A percentile compares a stretch with the other conserved stretches of the same genome.
These are phyloP conservation scores for Metschnikowia borealis DNA, from an alignment of 805 yeast genomes.

Conservation along the genomic window DNA sequence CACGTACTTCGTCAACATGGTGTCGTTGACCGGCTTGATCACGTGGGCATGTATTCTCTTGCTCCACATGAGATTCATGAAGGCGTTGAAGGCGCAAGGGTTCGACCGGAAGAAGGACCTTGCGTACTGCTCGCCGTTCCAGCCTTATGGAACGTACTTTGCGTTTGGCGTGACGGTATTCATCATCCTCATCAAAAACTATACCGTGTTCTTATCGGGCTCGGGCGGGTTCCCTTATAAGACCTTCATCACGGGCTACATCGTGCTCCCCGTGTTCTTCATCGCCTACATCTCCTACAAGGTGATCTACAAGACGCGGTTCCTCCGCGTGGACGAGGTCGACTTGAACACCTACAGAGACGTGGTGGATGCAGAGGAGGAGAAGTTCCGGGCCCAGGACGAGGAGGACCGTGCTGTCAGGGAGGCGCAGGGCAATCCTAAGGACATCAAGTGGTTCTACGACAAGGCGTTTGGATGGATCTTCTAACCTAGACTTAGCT, in stretches of 20 bases:
- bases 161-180: slow-evolving; percentile 52
- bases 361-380: slow-evolving; percentile 52
- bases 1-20: slow-evolving; percentile 69
- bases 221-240: slow-evolving; percentile 43
- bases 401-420: slow-evolving; percentile 32
- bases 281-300: slow-evolving; percentile 58
- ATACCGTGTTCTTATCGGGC: slow-evolving; percentile 61
- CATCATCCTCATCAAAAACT: slow-evolving; percentile 57
- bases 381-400: slow-evolving; percentile 31
- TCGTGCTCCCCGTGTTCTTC: slow-evolving; percentile 64
- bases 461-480: slow-evolving; percentile 48
- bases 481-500: slow-evolving; percentile 25
- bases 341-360: slow-evolving; percentile 58
- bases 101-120: slow-evolving; percentile 48
- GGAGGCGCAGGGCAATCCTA: slow-evolving; percentile 42
- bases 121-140: slow-evolving; percentile 61
- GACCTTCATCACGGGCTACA: slow-evolving; percentile 71
- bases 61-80: slow-evolving; percentile 62
- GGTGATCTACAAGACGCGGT: slow-evolving; percentile 45
- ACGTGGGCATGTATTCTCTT: slow-evolving; percentile 72
- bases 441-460: slow-evolving; percentile 44
- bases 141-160: slow-evolving; percentile 63
- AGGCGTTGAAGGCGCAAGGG: slow-evolving; percentile 67
- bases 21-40: slow-evolving; percentile 68
- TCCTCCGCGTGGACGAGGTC: slow-evolving; percentile 51